These are phyloP conservation scores for Globisporangium takayamanum DNA, from an alignment of 352 stramenopile genomes.

Conservation along the genomic window DNA sequence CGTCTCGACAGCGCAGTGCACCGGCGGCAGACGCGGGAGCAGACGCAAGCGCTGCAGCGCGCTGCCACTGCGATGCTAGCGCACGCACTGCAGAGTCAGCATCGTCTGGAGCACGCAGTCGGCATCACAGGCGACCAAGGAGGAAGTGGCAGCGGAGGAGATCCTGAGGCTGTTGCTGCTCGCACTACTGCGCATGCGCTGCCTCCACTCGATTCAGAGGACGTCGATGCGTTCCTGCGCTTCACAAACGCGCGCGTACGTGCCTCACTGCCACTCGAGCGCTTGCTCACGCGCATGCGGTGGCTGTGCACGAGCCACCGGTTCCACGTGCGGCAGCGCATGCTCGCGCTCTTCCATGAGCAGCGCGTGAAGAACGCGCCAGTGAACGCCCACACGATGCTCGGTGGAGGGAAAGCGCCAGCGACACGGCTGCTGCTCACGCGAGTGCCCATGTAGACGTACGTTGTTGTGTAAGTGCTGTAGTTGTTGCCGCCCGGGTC, in stretches of 20 bases:
- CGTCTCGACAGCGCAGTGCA: background rate
- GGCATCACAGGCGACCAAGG: background rate
- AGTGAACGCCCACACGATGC: conserved; percentile 5
- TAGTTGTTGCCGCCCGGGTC: too few relatives aligned
- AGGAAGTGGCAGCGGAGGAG: background rate
- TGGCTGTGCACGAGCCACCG: conserved; percentile 47
- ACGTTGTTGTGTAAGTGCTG: too few relatives aligned
- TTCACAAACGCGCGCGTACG: conserved; percentile 23
- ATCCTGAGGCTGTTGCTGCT: background rate
- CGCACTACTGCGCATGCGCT: conserved; percentile 1
- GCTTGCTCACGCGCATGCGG: conserved; percentile 32
- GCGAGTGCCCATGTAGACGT: too few relatives aligned
- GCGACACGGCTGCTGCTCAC: too few relatives aligned
- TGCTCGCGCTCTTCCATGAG: conserved; percentile 36
- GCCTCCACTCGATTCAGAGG: conserved; percentile 10
- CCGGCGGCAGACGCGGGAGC: background rate
- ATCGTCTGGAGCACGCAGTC: conserved; percentile 19
- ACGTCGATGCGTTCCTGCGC: conserved; percentile 28
- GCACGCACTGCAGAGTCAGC: conserved; percentile 16
- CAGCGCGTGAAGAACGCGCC: conserved; percentile 22
- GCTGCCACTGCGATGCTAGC: conserved; percentile 17
- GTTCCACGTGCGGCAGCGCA: conserved; percentile 45
- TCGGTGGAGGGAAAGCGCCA: too few relatives aligned
- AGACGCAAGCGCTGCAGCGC: background rate
- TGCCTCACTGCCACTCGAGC: conserved; percentile 22